Evolutionary conservation across 768 basidiomycete species (phyloP), one percentile per base, ranked within the genome.

Genomic region (Lentinula lateritia): DNA sequence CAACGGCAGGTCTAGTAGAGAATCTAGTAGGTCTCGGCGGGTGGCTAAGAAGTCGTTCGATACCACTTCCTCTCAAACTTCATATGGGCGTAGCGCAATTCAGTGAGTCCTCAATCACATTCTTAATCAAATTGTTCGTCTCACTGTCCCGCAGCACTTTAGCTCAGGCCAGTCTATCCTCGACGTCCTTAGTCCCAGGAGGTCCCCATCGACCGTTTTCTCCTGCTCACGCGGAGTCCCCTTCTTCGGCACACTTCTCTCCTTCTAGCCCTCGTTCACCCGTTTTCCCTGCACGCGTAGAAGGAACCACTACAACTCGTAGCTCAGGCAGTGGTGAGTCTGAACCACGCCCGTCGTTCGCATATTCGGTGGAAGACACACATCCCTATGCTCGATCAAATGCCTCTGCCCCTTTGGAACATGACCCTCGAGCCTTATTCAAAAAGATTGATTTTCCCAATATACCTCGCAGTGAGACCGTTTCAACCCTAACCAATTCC

Each of bases 371-470:
- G 45, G 78, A 78, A 64, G 75, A 69, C 42, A 68, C 81, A 42
- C 91, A 93, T 74, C 91, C 91, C 32, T 93, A 91, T 69, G 91
- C 91, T 57, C 38, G 55, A 16, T 56, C 55, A 28, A 91, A 92
- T 66, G 90, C 90, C 7, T 87, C 91, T 63, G 75, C 89, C 50
- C 82, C 81, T 36, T 70, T 75, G 53, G 69, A 77, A 59, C 66
- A 75, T 50, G 75, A 75, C 52, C 66, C 66, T 59, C 66, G 68
- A 32, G 64, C 69, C 52, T 66, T 65, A n/a, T 69, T 73, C 41
- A 68, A 73, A 54, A 62, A 66, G 58, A 69, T 72, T 60, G 62
- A 65, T 32, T 63, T 65, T 52, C 68, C 74, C 46, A 68, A 69
- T 54, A 68, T 83, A 20, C 62, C 69, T 36, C 78, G 78, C 20